A percentile compares a stretch with the other conserved stretches of the same genome.
Conservation (phyloP, 345 rosid genomes). For the Carallia brachiata region DNA sequence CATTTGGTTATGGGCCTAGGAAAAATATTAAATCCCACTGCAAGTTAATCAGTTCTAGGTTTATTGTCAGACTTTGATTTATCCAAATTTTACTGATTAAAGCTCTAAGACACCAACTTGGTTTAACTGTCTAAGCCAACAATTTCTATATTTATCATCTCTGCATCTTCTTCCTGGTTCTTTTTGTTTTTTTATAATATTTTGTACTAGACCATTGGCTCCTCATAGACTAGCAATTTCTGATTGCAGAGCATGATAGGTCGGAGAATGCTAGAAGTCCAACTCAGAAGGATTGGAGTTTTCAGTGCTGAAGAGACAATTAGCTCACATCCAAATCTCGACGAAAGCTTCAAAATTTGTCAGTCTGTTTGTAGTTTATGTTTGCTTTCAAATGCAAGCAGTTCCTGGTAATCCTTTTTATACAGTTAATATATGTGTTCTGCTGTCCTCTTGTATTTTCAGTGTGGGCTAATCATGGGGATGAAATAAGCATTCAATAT, state of each 20-base stretch:
- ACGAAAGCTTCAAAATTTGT: constrained; percentile 82
- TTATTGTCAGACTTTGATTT: background rate
- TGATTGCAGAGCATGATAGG: constrained; percentile 90
- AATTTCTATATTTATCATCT: background rate
- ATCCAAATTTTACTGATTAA: background rate
- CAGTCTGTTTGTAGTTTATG: constrained; percentile 28
- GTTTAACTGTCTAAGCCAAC: constrained; percentile 1
- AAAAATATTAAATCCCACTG: background rate
- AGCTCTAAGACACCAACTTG: background rate
- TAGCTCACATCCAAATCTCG: constrained; percentile 71
- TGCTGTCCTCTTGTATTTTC: constrained; percentile 23
- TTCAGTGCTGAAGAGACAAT: constrained; percentile 95
- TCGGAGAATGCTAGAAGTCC: constrained; percentile 80
- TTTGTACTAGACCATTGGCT: constrained; percentile 15
- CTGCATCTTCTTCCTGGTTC: background rate
- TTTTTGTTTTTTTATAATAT: background rate
- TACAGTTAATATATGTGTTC: background rate
- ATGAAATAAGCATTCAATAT: constrained; percentile 92
- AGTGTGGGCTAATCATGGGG: constrained; percentile 99
- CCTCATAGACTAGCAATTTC: constrained; percentile 11
- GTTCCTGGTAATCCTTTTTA: background rate
- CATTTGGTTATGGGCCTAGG: background rate
- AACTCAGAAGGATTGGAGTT: constrained; percentile 82
- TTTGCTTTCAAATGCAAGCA: background rate
- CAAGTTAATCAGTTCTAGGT: background rate